These are phyloP conservation scores for Plasmopara viticola DNA, from an alignment of 352 stramenopile species.

Conservation along the genomic window DNA sequence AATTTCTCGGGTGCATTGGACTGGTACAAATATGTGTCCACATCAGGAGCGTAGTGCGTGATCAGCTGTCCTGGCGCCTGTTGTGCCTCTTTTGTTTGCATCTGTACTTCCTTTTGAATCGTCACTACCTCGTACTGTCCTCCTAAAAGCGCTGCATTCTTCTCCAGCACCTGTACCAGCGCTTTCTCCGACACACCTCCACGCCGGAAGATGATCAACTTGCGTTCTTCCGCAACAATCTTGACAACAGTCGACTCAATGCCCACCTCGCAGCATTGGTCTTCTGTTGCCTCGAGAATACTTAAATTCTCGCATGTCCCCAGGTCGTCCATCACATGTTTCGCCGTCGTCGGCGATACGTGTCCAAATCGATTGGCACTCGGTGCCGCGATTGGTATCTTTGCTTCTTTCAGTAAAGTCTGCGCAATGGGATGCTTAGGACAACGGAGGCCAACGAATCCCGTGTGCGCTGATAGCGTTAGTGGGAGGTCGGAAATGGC, in stretches of 20 bases:
- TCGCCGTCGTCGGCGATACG: conserved; percentile 93
- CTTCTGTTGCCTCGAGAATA: conserved; percentile 54
- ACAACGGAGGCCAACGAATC: conserved; percentile 95
- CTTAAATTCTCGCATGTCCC: conserved; percentile 86
- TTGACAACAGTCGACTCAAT: conserved; percentile 94
- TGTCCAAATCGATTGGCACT: conserved; percentile 99
- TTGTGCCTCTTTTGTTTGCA: conserved; percentile 62
- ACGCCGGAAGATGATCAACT: conserved; percentile 84
- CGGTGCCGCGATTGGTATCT: conserved; percentile 94
- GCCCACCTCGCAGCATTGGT: conserved; percentile 76
- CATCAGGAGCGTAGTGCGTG: conserved; percentile 96
- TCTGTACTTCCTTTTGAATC: conserved; percentile 57
- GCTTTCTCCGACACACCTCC: conserved; percentile 77
- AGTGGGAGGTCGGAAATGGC: conserved; percentile 81
- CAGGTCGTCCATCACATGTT: conserved; percentile 97
- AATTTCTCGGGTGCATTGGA: conserved; percentile 30
- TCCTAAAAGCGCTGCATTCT: conserved; percentile 32
- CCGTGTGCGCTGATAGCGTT: conserved; percentile 90
- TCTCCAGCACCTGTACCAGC: conserved; percentile 50
- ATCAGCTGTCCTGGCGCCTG: conserved; percentile 94
- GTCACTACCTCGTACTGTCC: conserved; percentile 54
- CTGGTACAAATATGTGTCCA: conserved; percentile 85
- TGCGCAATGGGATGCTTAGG: conserved; percentile 91
- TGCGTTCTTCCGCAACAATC: conserved; percentile 70
- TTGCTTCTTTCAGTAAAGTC: conserved; percentile 79